Evolutionary conservation across 768 basidiomycete genomes (phyloP), one percentile per base, ranked within the genome.

Genomic region (Boletus rufocinnamomeus): DNA sequence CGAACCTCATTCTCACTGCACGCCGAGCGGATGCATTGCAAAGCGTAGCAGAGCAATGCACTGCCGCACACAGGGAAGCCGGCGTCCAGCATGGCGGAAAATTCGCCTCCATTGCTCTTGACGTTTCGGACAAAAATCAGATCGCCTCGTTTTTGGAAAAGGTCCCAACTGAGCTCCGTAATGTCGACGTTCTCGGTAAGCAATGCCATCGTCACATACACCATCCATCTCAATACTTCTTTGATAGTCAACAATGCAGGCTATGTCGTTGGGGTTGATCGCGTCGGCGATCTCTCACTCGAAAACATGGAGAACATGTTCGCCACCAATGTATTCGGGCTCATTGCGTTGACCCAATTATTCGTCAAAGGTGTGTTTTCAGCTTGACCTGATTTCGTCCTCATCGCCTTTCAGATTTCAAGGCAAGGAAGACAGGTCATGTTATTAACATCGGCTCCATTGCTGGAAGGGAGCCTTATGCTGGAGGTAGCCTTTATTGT

Each of bases 401-500:
- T 64, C 57, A 74, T 54, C 13, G 45, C 27, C 21, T 32, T 52
- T 16, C 65, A 91, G 91, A 89, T 58, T 93, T 94, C 79, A 93
- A 89, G 71, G 80, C 76, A 54, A 87, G 82, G 69, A 84, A 88
- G 66, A 76, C 84, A 5, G 92, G 93, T 0, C 94, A 95, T 76
- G 79, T 99, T 65, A 98, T 99, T 77, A 96, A 97, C 74, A 78
- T 99, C 50, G 95, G 97, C 9, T 96, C 94, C 13, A 84, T 99
- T 57, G 95, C 97, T 14, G 95, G 91, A 50, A 77, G 81, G 10
- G 94, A 95, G 67, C 72, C 96, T 6, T 98, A 98, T 68, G 84
- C 86, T 14, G 95, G 95, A 30, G 97, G 95, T 9, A 82, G 88
- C 61, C 90, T 98, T 64, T 98, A 97, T 75, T 92, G 88, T 60